Conservation (phyloP, 495 filamentous ascomycete genomes). For the Pseudevernia furfuracea region DNA sequence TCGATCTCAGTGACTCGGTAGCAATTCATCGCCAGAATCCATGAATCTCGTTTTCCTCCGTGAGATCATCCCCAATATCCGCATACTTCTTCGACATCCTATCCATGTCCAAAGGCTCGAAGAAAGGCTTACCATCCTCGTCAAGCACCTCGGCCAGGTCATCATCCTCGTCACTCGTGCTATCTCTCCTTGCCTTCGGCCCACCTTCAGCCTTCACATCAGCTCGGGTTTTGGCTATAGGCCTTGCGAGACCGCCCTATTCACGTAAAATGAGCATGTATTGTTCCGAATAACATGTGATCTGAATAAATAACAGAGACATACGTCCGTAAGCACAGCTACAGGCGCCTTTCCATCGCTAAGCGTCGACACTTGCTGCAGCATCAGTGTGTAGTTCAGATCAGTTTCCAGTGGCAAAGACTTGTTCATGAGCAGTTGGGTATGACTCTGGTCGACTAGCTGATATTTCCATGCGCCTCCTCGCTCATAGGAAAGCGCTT, state of each 20-base stretch:
- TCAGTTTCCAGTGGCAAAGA: constrained; percentile 1
- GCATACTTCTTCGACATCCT: background rate
- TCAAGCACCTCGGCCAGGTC: constrained; percentile 5
- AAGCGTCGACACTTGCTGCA: background rate
- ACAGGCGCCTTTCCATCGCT: background rate
- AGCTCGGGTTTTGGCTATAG: background rate
- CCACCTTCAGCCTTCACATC: background rate
- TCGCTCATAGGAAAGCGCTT: background rate
- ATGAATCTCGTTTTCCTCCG: background rate
- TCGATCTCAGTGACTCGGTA: background rate
- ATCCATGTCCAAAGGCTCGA: constrained; percentile 9
- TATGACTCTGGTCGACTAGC: background rate
- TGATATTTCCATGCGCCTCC: constrained; percentile 15
- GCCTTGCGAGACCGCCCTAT: background rate
- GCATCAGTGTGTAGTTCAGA: background rate
- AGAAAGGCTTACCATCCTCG: constrained; percentile 17
- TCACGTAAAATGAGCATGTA: background rate
- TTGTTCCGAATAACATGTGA: too few relatives aligned
- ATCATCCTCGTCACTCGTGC: background rate
- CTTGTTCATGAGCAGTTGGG: background rate
- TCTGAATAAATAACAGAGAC: background rate
- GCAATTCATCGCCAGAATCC: constrained; percentile 5
- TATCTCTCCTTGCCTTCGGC: background rate
- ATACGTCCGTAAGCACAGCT: constrained; percentile 8
- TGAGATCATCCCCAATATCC: background rate